Conservation (phyloP, 768 basidiomycete species). For the Daedaleopsis sinensis region DNA sequence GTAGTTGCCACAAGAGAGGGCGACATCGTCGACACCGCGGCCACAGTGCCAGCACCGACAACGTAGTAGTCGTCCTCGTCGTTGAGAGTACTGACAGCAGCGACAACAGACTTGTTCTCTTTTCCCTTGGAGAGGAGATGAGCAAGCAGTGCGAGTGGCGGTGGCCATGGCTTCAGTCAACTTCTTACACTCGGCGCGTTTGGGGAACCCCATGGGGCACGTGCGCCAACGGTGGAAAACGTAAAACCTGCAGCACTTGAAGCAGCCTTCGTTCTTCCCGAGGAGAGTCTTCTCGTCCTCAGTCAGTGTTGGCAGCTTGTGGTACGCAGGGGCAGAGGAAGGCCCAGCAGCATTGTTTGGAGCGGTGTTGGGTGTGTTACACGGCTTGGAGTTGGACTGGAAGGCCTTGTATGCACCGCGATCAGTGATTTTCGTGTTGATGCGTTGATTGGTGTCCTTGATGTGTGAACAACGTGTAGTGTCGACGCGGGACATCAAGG, state of each 20-base stretch:
- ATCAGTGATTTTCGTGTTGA: no score
- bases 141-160: background rate
- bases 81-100: background rate
- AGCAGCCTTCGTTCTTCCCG: constrained; percentile 7
- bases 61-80: background rate
- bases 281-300: constrained; percentile 3
- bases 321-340: no score
- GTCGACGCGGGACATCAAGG: no score
- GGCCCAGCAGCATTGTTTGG: no score
- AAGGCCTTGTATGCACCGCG: no score
- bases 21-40: background rate
- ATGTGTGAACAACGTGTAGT: no score
- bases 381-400: no score
- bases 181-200: background rate
- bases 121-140: background rate
- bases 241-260: constrained; percentile 9
- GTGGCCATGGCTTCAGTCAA: background rate
- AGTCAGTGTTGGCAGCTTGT: constrained; percentile 2
- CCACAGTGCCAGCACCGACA: background rate
- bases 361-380: no score
- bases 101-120: no score
- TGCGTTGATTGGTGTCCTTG: no score
- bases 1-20: background rate
- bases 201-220: constrained; percentile 4
- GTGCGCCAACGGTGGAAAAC: background rate